phyloP scores from a whole-genome alignment of 768 basidiomycete genomes.

The Suillus weaverae region DNA sequence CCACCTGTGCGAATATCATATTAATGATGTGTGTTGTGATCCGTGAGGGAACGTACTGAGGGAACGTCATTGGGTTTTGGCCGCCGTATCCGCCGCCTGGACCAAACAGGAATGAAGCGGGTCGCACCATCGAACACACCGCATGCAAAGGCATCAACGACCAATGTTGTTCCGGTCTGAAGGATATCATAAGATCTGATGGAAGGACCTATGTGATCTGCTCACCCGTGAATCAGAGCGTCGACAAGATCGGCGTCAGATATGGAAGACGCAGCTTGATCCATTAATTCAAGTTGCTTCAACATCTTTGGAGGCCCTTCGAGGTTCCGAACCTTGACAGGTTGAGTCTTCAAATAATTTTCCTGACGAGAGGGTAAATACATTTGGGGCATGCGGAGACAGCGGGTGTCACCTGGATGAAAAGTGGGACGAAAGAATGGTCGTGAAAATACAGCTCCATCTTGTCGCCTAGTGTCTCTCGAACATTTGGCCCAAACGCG shows the following conservation, averaged over 20 bases:
- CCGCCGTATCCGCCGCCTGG: conserved; percentile 63
- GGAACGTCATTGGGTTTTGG: conserved; percentile 72
- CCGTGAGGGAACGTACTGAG: conserved; percentile 57
- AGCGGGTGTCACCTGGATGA: conserved; percentile 70
- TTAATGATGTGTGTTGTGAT: neutral
- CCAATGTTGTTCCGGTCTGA: conserved; percentile 94
- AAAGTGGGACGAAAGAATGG: conserved; percentile 89
- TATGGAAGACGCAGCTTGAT: conserved; percentile 86
- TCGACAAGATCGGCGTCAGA: conserved; percentile 96
- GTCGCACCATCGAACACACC: conserved; percentile 84
- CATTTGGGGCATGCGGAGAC: neutral
- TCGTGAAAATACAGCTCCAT: conserved; percentile 98
- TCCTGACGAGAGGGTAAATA: conserved; percentile 55
- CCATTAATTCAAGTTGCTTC: conserved; percentile 79
- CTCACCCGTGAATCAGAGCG: conserved; percentile 86
- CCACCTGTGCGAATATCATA: conserved; percentile 65
- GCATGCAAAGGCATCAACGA: conserved; percentile 92
- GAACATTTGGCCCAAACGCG: conserved; percentile 77
- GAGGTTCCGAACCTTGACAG: conserved; percentile 55
- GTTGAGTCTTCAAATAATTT: conserved; percentile 89
- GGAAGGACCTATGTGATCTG: neutral
- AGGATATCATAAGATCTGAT: neutral
- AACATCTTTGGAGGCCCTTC: conserved; percentile 65
- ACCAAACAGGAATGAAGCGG: conserved; percentile 84
- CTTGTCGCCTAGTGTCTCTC: conserved; percentile 85